Evolutionary conservation across 805 yeast genomes (phyloP).

Genomic region (Candida suzukii): DNA sequence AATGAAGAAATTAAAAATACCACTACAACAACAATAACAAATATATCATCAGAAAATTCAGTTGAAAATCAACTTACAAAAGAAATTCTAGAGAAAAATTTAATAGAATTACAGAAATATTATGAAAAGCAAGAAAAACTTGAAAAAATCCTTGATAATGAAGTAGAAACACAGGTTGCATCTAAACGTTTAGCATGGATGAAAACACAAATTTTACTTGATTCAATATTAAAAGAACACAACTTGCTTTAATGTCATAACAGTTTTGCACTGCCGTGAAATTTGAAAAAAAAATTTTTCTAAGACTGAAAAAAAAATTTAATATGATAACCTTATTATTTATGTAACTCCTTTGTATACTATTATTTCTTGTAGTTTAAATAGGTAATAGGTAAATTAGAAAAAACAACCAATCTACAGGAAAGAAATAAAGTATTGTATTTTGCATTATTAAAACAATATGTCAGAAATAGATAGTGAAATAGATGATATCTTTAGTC

Average conservation of each 20-base stretch:
- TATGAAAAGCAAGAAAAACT: constrained; percentile 11
- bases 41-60: not conserved
- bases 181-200: constrained; percentile 17
- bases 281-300: too few species aligned
- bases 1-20: not conserved
- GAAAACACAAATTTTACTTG: constrained; percentile 19
- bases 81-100: constrained; percentile 9
- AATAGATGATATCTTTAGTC: constrained; percentile 1
- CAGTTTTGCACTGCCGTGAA: too few species aligned
- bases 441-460: not conserved
- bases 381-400: too few species aligned
- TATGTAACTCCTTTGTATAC: too few species aligned
- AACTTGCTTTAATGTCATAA: not conserved
- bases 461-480: not conserved
- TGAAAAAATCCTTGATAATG: constrained; percentile 11
- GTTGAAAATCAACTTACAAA: constrained; percentile 1
- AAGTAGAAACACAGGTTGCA: constrained; percentile 11
- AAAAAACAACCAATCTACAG: too few species aligned
- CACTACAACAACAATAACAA: not conserved
- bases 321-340: too few species aligned
- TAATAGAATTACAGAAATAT: constrained; percentile 15
- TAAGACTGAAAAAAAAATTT: too few species aligned
- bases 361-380: too few species aligned
- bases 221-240: constrained; percentile 9
- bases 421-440: not conserved